Evolutionary conservation across 768 basidiomycete genomes (phyloP).

Genomic region (Rubroboletus satanas): DNA sequence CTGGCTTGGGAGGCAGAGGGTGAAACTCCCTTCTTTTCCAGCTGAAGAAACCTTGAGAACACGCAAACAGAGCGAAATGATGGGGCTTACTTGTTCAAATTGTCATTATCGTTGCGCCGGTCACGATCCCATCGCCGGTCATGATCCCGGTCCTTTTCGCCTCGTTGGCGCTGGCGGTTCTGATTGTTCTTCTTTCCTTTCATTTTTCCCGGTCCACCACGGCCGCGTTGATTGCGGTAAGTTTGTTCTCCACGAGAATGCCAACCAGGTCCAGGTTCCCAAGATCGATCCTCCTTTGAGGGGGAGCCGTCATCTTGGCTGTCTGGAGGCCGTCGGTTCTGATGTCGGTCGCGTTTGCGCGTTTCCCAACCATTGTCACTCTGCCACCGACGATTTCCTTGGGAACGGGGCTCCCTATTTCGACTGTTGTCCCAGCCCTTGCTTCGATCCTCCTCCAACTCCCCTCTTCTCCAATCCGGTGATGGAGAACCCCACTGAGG

Average conservation of each 20-base stretch:
- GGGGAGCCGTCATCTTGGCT: slow-evolving; percentile 21
- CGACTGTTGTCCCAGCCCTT: slow-evolving; percentile 36
- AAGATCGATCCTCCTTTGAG: slow-evolving; percentile 51
- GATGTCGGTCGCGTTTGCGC: slow-evolving; percentile 45
- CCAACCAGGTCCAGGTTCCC: slow-evolving; percentile 74
- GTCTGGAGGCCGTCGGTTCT: slow-evolving; percentile 34
- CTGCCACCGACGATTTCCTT: slow-evolving; percentile 32
- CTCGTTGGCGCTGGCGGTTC: slow-evolving; percentile 31
- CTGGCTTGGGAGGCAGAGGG: slow-evolving; percentile 38
- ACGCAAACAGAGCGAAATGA: slow-evolving; percentile 6
- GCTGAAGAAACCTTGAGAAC: slow-evolving; percentile 34
- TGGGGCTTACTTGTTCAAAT: slow-evolving; percentile 65
- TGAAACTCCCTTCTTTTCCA: slow-evolving; percentile 63
- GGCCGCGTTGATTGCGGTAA: slow-evolving; percentile 36
- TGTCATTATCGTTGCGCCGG: slow-evolving; percentile 57
- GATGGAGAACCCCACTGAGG: slow-evolving; percentile 43
- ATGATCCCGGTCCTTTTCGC: slow-evolving; percentile 26
- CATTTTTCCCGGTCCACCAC: slow-evolving; percentile 37
- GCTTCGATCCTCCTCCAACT: slow-evolving; percentile 36
- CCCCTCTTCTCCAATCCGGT: slow-evolving; percentile 40
- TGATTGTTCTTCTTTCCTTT: slow-evolving; percentile 36
- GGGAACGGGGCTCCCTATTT: slow-evolving; percentile 32
- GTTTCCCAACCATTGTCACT: slow-evolving; percentile 49
- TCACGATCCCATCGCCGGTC: slow-evolving; percentile 35
- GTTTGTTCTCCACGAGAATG: slow-evolving; percentile 41